Conservation (phyloP, 176 grass and related monocot species). For the Paspalum vaginatum region DNA sequence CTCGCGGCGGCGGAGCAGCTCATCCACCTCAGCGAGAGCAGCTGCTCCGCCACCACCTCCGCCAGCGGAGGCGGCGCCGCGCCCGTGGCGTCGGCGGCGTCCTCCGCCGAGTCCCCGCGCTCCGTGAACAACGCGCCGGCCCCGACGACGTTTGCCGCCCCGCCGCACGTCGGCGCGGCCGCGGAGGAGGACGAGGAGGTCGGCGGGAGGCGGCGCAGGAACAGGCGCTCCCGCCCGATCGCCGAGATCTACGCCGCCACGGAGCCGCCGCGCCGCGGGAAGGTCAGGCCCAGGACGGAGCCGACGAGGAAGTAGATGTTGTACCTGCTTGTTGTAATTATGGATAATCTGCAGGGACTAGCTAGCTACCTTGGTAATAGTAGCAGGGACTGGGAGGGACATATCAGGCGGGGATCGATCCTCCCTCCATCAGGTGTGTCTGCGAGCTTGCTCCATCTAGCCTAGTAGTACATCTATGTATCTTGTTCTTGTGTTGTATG, state of each 20-base stretch:
- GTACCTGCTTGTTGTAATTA: conserved; percentile 37
- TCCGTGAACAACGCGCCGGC: conserved; percentile 27
- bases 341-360: conserved; percentile 38
- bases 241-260: conserved; percentile 56
- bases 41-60: conserved; percentile 30
- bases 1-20: conserved; percentile 72
- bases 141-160: too few species aligned
- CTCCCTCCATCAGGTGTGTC: too few species aligned
- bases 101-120: conserved; percentile 34
- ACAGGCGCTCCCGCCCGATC: conserved; percentile 57
- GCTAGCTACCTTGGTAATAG: neutral
- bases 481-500: too few species aligned
- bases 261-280: conserved; percentile 10
- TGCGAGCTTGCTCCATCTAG: too few species aligned
- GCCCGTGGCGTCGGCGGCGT: too few species aligned
- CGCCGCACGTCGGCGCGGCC: neutral
- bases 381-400: too few species aligned
- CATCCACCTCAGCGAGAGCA: conserved; percentile 83
- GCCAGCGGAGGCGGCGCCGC: too few species aligned
- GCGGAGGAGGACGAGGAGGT: conserved; percentile 26
- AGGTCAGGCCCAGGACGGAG: neutral
- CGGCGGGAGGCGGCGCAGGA: conserved; percentile 44
- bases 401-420: too few species aligned
- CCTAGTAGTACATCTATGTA: too few species aligned
- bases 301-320: neutral